A percentile compares a stretch with the other conserved stretches of the same genome.
Evolutionary conservation across 2,329 filamentous ascomycete species (phyloP).

Genomic region (Fusarium nurragi): DNA sequence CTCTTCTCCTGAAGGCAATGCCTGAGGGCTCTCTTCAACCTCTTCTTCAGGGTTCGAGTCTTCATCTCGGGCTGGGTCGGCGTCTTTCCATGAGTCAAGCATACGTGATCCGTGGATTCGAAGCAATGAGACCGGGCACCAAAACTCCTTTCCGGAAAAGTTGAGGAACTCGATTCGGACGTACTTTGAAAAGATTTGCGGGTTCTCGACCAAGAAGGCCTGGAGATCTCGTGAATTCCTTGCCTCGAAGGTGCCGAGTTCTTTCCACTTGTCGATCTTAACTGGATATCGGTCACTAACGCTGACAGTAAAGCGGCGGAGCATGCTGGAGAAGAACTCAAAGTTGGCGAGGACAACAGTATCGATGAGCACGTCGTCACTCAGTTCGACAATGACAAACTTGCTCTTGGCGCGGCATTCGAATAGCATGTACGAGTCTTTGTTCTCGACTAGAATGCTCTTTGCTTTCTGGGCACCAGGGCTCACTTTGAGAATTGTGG

Average conservation of each 20-base stretch:
- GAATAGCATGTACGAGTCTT: constrained; percentile 98
- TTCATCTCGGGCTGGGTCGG: constrained; percentile 74
- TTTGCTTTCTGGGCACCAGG: constrained; percentile 86
- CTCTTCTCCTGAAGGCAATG: constrained; percentile 12
- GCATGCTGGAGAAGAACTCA: constrained; percentile 98
- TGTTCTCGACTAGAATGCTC: constrained; percentile 92
- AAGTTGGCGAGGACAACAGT: constrained; percentile 98
- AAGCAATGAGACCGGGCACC: constrained; percentile 90
- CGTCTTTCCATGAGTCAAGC: constrained; percentile 91
- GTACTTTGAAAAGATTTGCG: constrained; percentile 95
- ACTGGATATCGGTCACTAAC: constrained; percentile 95
- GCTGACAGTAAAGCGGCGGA: constrained; percentile 88
- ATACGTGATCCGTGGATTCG: constrained; percentile 96
- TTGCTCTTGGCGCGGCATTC: constrained; percentile 89
- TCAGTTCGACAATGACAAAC: constrained; percentile 93
- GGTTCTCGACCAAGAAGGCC: constrained; percentile 92
- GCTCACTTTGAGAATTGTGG: constrained; percentile 91
- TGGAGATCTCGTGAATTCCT: constrained; percentile 94
- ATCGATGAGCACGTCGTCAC: constrained; percentile 86
- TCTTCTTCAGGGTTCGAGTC: constrained; percentile 56
- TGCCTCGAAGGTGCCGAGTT: constrained; percentile 88
- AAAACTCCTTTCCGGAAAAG: constrained; percentile 96
- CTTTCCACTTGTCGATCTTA: constrained; percentile 90
- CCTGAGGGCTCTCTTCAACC: constrained; percentile 16
- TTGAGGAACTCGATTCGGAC: constrained; percentile 89